Evolutionary conservation across 1,139 yeast species (phyloP).

Genomic region (Candida glucosophila): DNA sequence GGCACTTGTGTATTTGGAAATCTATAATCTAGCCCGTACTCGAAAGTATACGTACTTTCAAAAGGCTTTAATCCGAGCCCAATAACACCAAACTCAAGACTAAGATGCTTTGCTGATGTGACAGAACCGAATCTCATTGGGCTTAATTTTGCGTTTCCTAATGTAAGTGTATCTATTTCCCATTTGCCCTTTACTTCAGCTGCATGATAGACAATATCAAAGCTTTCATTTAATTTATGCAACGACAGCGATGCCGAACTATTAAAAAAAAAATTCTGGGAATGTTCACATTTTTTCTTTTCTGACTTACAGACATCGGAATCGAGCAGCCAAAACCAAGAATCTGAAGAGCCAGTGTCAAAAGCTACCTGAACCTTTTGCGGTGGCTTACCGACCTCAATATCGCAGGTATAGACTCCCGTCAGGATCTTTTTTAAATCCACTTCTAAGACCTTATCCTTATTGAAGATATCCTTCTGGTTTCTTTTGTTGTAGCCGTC

Average conservation of each 20-base stretch:
- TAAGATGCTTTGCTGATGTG: conserved; percentile 1
- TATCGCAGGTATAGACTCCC: conserved; percentile 3
- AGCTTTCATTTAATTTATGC: conserved; percentile 1
- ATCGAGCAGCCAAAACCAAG: conserved; percentile 5
- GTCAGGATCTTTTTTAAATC: conserved; percentile 3
- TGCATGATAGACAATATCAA: conserved; percentile 4
- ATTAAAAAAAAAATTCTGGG: conserved; percentile 2
- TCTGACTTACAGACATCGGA: conserved; percentile 2
- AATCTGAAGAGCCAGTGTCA: conserved; percentile 6
- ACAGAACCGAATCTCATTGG: conserved; percentile 4
- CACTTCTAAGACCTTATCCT: conserved; percentile 1
- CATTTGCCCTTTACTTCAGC: conserved; percentile 5
- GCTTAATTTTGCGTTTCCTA: conserved; percentile 1
- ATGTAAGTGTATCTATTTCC: conserved; percentile 2
- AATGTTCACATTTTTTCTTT: conserved; percentile 1
- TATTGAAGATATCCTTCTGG: background rate
- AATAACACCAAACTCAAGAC: conserved; percentile 3
- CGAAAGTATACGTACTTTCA: conserved; percentile 5
- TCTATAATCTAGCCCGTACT: conserved; percentile 3
- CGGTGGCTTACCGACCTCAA: conserved; percentile 5
- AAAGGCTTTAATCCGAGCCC: conserved; percentile 4
- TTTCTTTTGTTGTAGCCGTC: no score
- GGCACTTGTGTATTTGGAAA: conserved; percentile 2
- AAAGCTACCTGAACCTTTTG: conserved; percentile 5
- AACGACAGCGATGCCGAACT: conserved; percentile 2